Conservation (phyloP, 352 stramenopile genomes). For the Discostella stelligera region DNA sequence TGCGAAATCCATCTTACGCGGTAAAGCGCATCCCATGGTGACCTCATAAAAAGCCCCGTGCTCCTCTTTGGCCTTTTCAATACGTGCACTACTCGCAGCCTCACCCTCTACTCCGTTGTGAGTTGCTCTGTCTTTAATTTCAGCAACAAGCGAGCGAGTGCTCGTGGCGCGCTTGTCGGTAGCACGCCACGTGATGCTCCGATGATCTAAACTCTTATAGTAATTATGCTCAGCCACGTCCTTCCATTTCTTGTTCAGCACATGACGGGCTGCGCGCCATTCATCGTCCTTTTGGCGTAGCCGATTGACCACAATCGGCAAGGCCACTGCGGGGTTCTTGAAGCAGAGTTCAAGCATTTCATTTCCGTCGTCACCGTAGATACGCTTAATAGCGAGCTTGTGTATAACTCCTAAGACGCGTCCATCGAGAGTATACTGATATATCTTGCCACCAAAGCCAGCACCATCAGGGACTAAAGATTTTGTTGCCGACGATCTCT, state of each 20-base stretch:
- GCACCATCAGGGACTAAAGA: conserved; percentile 30
- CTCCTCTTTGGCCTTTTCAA: conserved; percentile 82
- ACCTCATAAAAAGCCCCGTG: conserved; percentile 78
- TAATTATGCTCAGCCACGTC: conserved; percentile 97
- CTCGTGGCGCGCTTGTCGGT: conserved; percentile 97
- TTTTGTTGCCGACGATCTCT: conserved; percentile 23
- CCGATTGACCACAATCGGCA: conserved; percentile 97
- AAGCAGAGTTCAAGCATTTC: conserved; percentile 90
- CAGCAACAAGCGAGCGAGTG: conserved; percentile 89
- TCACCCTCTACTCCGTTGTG: conserved; percentile 70
- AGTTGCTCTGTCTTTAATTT: conserved; percentile 81
- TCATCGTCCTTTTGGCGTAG: conserved; percentile 98
- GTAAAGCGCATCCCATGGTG: conserved; percentile 62
- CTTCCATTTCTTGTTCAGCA: conserved; percentile 96
- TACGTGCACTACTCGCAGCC: conserved; percentile 55
- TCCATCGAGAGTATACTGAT: conserved; percentile 91
- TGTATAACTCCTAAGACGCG: conserved; percentile 93
- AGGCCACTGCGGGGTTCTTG: conserved; percentile 96
- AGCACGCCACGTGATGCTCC: conserved; percentile 98
- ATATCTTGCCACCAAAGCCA: conserved; percentile 72
- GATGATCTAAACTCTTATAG: conserved; percentile 98
- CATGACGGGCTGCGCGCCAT: conserved; percentile 87
- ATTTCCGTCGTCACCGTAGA: conserved; percentile 88
- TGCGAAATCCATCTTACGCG: conserved; percentile 68
- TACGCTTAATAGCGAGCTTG: conserved; percentile 95